phyloP scores from a whole-genome alignment of 768 basidiomycete species.

The Naganishia onofrii region DNA sequence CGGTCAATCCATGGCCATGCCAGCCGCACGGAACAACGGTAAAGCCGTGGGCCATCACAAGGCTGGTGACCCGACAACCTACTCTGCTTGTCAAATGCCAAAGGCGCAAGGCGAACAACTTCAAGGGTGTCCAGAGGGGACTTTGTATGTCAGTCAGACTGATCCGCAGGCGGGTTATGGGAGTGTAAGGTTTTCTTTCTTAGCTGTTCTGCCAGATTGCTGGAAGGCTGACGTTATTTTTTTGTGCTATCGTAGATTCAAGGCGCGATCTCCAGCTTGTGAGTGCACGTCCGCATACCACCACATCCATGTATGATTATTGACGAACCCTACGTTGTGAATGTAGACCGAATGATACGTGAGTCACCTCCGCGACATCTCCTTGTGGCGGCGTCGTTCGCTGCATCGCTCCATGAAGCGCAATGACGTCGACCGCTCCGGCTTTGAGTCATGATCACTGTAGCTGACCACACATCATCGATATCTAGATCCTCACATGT shows the following conservation, averaged over 20 bases:
- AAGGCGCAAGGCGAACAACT: constrained; percentile 51
- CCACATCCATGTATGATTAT: not conserved
- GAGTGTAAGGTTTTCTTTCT: constrained; percentile 16
- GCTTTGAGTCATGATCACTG: not conserved
- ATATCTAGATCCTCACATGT: constrained; percentile 54
- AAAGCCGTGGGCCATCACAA: not conserved
- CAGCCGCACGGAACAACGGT: constrained; percentile 4
- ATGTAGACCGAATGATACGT: constrained; percentile 6
- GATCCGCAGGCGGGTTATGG: constrained; percentile 54
- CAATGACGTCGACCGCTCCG: too few relatives aligned
- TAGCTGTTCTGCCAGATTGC: constrained; percentile 49
- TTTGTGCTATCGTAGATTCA: constrained; percentile 53
- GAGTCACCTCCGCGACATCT: not conserved
- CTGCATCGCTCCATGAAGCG: too few relatives aligned
- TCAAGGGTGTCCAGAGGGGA: constrained; percentile 60
- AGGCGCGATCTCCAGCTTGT: constrained; percentile 62
- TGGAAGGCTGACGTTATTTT: constrained; percentile 29
- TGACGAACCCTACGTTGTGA: not conserved
- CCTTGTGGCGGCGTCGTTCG: not conserved
- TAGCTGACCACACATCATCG: not conserved
- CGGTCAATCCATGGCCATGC: not conserved
- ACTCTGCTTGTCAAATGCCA: constrained; percentile 29
- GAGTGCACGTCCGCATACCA: constrained; percentile 35
- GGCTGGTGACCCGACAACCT: not conserved
- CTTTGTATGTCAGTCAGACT: constrained; percentile 61